Conservation (phyloP, 2,329 filamentous ascomycete genomes). For the Cladosporium oxysporum region DNA sequence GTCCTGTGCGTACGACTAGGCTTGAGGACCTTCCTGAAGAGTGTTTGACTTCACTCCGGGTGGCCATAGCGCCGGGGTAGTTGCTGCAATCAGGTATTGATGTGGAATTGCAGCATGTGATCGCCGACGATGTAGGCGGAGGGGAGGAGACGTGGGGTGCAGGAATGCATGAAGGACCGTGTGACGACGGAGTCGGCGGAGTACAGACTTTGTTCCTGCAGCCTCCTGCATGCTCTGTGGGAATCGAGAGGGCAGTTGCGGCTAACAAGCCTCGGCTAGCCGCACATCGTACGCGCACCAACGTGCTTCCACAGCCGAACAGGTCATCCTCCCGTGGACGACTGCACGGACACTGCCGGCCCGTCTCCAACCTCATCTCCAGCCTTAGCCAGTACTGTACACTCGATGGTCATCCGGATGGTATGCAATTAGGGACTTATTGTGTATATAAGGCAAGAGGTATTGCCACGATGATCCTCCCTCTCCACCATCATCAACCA, state of each 20-base stretch:
- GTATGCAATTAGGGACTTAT: not conserved
- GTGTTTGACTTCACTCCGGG: conserved; percentile 8
- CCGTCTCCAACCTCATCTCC: conserved; percentile 1
- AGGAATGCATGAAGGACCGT: not conserved
- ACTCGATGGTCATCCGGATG: not conserved
- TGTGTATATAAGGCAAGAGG: not conserved
- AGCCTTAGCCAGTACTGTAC: not conserved
- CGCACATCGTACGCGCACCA: not conserved
- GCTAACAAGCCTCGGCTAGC: not conserved
- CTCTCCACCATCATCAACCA: not conserved
- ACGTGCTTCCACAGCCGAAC: not conserved
- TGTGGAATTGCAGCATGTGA: conserved; percentile 8
- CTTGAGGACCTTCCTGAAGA: conserved; percentile 10
- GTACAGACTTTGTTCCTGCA: not conserved
- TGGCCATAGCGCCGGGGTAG: conserved; percentile 1
- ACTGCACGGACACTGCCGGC: not conserved
- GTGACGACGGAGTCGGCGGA: conserved; percentile 12
- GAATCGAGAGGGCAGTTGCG: not conserved
- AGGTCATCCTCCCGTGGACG: not conserved
- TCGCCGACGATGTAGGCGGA: not conserved
- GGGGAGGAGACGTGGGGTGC: conserved; percentile 2
- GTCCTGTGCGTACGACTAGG: conserved; percentile 4
- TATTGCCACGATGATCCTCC: not conserved
- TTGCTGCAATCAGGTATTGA: conserved; percentile 1
- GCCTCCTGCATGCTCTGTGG: conserved; percentile 2